Percentiles rank a stretch among this genome's conserved stretches.
These are phyloP conservation scores for Groenewaldozyma sp. DNA, from an alignment of 1,139 yeast genomes.

Conservation along the genomic window DNA sequence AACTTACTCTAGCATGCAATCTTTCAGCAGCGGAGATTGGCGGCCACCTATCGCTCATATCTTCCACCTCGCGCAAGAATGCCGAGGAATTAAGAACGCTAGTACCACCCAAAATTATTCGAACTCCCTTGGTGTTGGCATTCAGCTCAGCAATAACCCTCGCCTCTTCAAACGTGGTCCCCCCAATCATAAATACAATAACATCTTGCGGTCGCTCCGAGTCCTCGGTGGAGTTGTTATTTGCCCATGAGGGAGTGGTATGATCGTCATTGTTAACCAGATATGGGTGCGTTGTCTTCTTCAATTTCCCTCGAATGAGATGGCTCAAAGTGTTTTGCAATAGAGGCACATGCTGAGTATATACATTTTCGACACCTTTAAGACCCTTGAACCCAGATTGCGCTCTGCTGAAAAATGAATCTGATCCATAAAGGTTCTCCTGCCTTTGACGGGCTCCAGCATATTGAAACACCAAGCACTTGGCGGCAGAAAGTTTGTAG, in stretches of 20 bases:
- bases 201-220: conserved; percentile 54
- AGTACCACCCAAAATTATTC: conserved; percentile 72
- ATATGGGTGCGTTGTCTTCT: conserved; percentile 41
- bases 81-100: conserved; percentile 48
- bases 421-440: conserved; percentile 37
- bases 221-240: conserved; percentile 24
- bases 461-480: conserved; percentile 22
- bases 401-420: conserved; percentile 34
- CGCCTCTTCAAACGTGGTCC: conserved; percentile 87
- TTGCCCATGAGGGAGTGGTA: conserved; percentile 21
- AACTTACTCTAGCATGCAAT: conserved; percentile 7
- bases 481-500: conserved; percentile 16
- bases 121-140: conserved; percentile 41
- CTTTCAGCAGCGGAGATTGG: conserved; percentile 9
- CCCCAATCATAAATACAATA: conserved; percentile 77
- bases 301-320: conserved; percentile 42
- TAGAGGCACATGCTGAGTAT: conserved; percentile 70
- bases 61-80: conserved; percentile 38
- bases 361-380: conserved; percentile 46
- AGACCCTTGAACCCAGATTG: conserved; percentile 37
- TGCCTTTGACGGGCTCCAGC: conserved; percentile 38
- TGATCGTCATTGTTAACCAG: conserved; percentile 31
- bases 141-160: conserved; percentile 69
- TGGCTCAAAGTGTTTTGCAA: conserved; percentile 45
- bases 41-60: conserved; percentile 22